phyloP scores from a whole-genome alignment of 2,329 filamentous ascomycete genomes.

The Hypoxylon sp. region DNA sequence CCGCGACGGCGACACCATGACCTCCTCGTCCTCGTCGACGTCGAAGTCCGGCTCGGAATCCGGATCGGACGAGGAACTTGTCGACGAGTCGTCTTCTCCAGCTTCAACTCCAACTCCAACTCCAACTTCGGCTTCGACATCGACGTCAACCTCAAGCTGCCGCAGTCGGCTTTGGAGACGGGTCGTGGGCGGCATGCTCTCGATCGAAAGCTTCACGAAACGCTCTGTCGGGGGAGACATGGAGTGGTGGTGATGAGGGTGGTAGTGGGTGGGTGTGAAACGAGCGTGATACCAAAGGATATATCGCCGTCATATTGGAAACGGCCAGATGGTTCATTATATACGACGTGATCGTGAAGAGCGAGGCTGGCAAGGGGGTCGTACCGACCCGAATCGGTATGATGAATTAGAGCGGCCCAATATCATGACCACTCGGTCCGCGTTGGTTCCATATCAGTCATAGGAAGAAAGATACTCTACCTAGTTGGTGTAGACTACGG shows the following conservation, averaged over 20 bases:
- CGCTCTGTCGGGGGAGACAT: conserved; percentile 52
- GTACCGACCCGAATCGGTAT: conserved; percentile 17
- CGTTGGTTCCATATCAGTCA: conserved; percentile 42
- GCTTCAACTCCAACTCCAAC: conserved; percentile 23
- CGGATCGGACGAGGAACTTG: conserved; percentile 41
- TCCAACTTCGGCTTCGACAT: conserved; percentile 29
- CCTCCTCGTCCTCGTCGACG: conserved; percentile 49
- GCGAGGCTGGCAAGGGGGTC: conserved; percentile 30
- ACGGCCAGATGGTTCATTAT: conserved; percentile 37
- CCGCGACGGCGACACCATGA: conserved; percentile 52
- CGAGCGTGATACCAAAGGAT: conserved; percentile 32
- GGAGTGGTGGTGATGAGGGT: conserved; percentile 33
- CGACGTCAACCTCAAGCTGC: conserved; percentile 45
- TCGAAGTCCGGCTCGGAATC: conserved; percentile 52
- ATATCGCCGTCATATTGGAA: conserved; percentile 24
- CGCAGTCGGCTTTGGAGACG: conserved; percentile 49
- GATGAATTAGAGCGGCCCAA: conserved; percentile 42
- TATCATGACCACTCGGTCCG: conserved; percentile 43
- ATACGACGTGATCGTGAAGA: conserved; percentile 38
- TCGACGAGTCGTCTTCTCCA: background rate
- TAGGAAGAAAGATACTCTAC: conserved; percentile 31
- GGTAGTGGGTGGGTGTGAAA: no score
- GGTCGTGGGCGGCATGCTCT: conserved; percentile 54
- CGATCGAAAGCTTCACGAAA: conserved; percentile 58
- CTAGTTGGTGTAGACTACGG: conserved; percentile 35